Conservation (phyloP, 2,329 filamentous ascomycete species). For the Aplosporella prunicola region DNA sequence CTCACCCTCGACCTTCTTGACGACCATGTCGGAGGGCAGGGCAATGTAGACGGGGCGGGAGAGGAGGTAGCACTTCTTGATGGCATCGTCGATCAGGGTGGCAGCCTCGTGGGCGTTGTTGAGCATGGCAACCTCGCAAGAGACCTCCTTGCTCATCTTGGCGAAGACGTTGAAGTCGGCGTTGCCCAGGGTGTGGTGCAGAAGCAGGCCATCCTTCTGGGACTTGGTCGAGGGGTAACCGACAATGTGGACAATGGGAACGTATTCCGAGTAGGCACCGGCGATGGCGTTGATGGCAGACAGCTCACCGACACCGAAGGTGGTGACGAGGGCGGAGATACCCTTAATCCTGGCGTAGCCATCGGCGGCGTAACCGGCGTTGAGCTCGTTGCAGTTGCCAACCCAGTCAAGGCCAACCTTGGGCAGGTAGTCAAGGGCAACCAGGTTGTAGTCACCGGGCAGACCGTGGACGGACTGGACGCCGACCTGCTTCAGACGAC, state of each 20-base stretch:
- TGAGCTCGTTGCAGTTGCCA: conserved; percentile 53
- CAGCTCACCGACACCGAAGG: conserved; percentile 41
- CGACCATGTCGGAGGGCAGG: conserved; percentile 71
- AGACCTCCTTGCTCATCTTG: conserved; percentile 65
- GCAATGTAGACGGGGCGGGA: conserved; percentile 77
- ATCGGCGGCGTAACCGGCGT: conserved; percentile 43
- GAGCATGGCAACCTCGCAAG: conserved; percentile 61
- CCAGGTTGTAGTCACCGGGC: conserved; percentile 41
- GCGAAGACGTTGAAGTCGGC: conserved; percentile 75
- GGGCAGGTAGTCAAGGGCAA: conserved; percentile 48
- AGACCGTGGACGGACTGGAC: conserved; percentile 43
- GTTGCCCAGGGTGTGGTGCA: conserved; percentile 41
- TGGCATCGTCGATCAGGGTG: conserved; percentile 64
- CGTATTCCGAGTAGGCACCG: conserved; percentile 39
- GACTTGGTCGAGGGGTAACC: conserved; percentile 34
- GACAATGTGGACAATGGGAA: conserved; percentile 40
- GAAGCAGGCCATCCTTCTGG: conserved; percentile 32
- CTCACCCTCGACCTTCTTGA: conserved; percentile 65
- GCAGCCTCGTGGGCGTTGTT: conserved; percentile 62
- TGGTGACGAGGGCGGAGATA: conserved; percentile 37
- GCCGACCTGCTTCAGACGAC: conserved; percentile 40
- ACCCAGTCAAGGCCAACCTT: conserved; percentile 48
- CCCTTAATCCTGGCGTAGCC: conserved; percentile 39
- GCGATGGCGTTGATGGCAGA: conserved; percentile 39
- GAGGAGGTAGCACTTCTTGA: conserved; percentile 63